A percentile compares a stretch with the other conserved stretches of the same genome.
phyloP scores from a whole-genome alignment of 768 basidiomycete genomes.

The Saitozyma podzolica region DNA sequence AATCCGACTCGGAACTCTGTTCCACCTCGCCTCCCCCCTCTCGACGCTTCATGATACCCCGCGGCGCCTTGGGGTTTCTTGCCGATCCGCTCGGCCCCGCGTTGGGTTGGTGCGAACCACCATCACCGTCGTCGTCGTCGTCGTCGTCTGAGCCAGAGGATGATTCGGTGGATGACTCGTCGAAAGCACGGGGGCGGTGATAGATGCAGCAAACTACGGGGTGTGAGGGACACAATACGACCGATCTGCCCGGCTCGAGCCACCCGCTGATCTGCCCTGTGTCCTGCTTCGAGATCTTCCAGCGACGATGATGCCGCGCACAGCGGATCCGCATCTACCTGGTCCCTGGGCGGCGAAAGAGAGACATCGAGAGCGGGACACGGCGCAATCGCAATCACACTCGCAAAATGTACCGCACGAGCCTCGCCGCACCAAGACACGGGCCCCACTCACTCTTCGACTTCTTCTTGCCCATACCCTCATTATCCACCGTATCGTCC shows the following conservation, averaged over 20 bases:
- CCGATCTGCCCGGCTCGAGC: background rate
- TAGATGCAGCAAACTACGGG: constrained; percentile 96
- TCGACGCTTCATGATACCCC: constrained; percentile 14
- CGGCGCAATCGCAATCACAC: background rate
- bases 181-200: constrained; percentile 60
- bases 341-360: background rate
- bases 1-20: constrained; percentile 20
- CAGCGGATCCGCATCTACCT: background rate
- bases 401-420: background rate
- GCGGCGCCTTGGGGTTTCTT: constrained; percentile 1
- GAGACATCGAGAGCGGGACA: background rate
- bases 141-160: constrained; percentile 60
- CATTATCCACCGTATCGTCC: constrained; percentile 86
- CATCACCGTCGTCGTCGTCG: background rate
- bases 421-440: background rate
- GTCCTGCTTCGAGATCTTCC: too few species aligned
- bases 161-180: constrained; percentile 53
- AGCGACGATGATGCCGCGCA: too few species aligned
- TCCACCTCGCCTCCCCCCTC: constrained; percentile 10
- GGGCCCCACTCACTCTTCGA: constrained; percentile 77
- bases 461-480: constrained; percentile 81
- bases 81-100: background rate
- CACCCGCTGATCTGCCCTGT: too few species aligned
- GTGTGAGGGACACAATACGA: background rate
- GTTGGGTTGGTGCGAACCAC: background rate